Conservation (phyloP, 805 yeast genomes). For the Saccharomyces mikatae region DNA sequence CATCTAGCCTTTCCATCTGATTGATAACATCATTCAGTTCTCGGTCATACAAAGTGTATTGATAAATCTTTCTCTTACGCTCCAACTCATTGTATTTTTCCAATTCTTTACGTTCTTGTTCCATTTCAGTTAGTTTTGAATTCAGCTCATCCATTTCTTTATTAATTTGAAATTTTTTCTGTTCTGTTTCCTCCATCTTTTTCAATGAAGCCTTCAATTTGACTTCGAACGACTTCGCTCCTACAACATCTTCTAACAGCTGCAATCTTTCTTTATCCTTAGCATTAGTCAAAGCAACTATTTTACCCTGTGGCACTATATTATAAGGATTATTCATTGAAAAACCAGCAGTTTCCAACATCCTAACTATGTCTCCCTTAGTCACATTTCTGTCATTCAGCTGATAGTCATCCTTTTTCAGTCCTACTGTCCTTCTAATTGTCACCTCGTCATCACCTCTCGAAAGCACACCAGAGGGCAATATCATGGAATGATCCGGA, state of each 20-base stretch:
- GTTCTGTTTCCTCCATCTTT: constrained; percentile 68
- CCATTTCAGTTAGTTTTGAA: constrained; percentile 67
- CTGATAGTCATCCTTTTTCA: constrained; percentile 85
- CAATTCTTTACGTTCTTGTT: constrained; percentile 70
- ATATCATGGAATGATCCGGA: constrained; percentile 63
- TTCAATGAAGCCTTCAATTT: constrained; percentile 70
- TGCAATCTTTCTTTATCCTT: constrained; percentile 74
- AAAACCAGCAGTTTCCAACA: constrained; percentile 87
- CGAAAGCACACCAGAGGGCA: constrained; percentile 35
- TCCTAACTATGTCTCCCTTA: constrained; percentile 68
- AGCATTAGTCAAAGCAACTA: constrained; percentile 81
- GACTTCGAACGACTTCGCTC: constrained; percentile 83
- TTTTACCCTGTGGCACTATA: constrained; percentile 94
- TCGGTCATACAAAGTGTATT: constrained; percentile 67
- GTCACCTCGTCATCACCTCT: constrained; percentile 51
- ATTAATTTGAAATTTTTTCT: constrained; percentile 62
- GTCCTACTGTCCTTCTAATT: constrained; percentile 84
- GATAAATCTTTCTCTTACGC: constrained; percentile 58
- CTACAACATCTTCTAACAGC: constrained; percentile 84
- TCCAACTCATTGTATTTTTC: constrained; percentile 62
- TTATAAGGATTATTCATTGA: constrained; percentile 86
- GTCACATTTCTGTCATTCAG: constrained; percentile 74
- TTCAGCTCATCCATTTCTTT: constrained; percentile 65
- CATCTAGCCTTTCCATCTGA: constrained; percentile 54
- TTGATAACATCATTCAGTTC: constrained; percentile 58